Evolutionary conservation across 192 early-diverging fungal species (phyloP).

Genomic region (Coemansia sp.): DNA sequence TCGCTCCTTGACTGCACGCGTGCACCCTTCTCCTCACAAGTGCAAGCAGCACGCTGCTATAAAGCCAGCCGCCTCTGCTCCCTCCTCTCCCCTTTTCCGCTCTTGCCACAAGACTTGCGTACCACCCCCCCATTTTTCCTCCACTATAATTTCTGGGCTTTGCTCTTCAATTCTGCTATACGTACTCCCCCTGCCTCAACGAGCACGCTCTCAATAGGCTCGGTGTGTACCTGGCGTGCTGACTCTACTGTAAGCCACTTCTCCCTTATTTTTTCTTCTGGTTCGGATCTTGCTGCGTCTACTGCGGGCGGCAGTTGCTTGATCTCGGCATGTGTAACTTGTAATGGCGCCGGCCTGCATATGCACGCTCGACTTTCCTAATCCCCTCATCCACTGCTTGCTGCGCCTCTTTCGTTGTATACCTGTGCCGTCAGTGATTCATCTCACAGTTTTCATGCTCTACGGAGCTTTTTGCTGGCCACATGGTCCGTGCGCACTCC

Average conservation of each 20-base stretch:
- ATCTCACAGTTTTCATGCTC: not conserved
- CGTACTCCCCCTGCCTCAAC: not conserved
- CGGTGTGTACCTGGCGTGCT: not conserved
- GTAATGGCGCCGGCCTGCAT: slow-evolving; percentile 9
- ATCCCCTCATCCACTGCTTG: not conserved
- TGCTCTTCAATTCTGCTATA: not conserved
- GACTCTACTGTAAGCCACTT: slow-evolving; percentile 8
- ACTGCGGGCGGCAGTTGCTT: slow-evolving; percentile 1
- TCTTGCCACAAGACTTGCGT: slow-evolving; percentile 5
- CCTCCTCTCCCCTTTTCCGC: not conserved
- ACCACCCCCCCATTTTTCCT: not conserved
- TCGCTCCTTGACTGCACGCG: slow-evolving; percentile 9
- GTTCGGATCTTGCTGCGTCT: not conserved
- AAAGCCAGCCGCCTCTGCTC: not conserved
- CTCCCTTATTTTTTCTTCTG: slow-evolving; percentile 7
- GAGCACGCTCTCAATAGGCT: not conserved
- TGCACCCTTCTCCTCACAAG: not conserved
- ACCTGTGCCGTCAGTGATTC: not conserved
- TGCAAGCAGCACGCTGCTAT: not conserved
- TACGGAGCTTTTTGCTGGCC: not conserved
- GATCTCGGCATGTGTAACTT: slow-evolving; percentile 3
- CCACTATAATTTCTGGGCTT: not conserved
- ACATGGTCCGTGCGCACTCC: slow-evolving; percentile 2
- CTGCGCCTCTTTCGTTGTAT: not conserved
- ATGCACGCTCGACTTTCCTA: slow-evolving; percentile 4